phyloP scores from a whole-genome alignment of 164 flowering plant genomes.

The Liquidambar formosana region DNA sequence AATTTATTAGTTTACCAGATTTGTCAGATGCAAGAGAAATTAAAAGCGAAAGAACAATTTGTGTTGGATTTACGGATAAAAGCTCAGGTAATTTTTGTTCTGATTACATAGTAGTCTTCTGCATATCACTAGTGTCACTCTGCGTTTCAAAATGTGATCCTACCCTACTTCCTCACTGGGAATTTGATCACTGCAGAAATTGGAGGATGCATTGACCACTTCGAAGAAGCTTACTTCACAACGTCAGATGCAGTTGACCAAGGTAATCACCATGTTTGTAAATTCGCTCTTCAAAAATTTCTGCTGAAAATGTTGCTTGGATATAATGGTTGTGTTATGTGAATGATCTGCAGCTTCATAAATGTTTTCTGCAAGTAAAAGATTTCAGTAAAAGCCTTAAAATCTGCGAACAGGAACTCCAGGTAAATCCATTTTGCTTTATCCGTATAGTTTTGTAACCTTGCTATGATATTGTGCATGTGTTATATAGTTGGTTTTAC shows the following conservation, averaged over 20 bases:
- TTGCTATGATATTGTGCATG: background rate
- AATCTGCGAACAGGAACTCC: slow-evolving; percentile 70
- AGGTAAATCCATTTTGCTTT: slow-evolving; percentile 46
- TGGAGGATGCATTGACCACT: slow-evolving; percentile 63
- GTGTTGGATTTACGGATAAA: slow-evolving; percentile 60
- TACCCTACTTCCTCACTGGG: background rate
- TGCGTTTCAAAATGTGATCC: background rate
- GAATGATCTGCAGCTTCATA: slow-evolving; percentile 54
- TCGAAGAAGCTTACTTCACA: slow-evolving; percentile 59
- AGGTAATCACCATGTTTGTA: slow-evolving; percentile 38
- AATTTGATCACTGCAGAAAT: slow-evolving; percentile 44
- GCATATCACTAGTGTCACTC: background rate
- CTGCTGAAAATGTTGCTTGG: background rate
- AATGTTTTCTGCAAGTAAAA: slow-evolving; percentile 59
- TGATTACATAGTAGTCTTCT: background rate
- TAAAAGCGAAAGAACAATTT: slow-evolving; percentile 41
- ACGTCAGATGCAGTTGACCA: slow-evolving; percentile 55
- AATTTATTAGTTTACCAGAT: slow-evolving; percentile 40
- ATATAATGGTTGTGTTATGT: background rate
- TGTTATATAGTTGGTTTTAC: background rate
- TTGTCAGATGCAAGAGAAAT: slow-evolving; percentile 49
- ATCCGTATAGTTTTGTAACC: background rate
- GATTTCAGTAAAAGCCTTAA: slow-evolving; percentile 60
- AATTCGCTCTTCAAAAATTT: background rate
- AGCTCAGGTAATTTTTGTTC: slow-evolving; percentile 52